Base-by-base conservation (phyloP, 129 eudicot genomes). In the Logfia minima region DNA sequence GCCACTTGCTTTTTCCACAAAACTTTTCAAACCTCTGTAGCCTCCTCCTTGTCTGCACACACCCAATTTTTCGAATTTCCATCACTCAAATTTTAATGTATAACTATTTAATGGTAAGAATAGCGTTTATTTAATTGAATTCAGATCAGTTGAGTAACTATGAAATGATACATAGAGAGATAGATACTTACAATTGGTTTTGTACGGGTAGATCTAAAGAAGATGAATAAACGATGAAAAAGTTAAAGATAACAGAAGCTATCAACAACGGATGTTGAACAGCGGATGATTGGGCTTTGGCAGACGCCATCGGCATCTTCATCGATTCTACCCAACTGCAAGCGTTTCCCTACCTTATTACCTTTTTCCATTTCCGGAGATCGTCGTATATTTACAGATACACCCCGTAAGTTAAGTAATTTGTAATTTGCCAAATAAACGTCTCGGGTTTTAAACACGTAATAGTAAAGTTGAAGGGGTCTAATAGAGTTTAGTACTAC, bases 1-100 rank as follows among this genome's bases (percentile, higher is more conserved):
- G 32, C 90, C 95, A 10, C 68, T 56, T 5, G 86, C 87, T 37
- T 82, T 87, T 73, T 90, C 98, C 85, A 81, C 90, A 45, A 93
- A 85, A 29, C 96, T 77, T 89, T 84, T 82, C 75, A 93, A 79
- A 22, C 77, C 70, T 81, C 91, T 77, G 55, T 48, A 48, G 79
- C 66, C 60, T 71, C 48, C 72, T 22, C 77, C 75, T 72, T 7
- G 77, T 61, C 75, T 76, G 81, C 34, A 17, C 71, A 66, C 24
- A 22, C 26, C 11, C 5, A 58, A n/a, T 68, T 23, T n/a, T 41
- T 61, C 28, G 9, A 41, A 41, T 8, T 41, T 41, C 48, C 13
- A 9, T 8, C 13, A 39, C 8, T 8, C 53, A 11, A 45, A 2
- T 45, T 45, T 3, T 45, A 45, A 4, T 45, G 3, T 13, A 45